Base-by-base conservation (phyloP, 2,329 filamentous ascomycete genomes). In the Tolypocladium tundrense region DNA sequence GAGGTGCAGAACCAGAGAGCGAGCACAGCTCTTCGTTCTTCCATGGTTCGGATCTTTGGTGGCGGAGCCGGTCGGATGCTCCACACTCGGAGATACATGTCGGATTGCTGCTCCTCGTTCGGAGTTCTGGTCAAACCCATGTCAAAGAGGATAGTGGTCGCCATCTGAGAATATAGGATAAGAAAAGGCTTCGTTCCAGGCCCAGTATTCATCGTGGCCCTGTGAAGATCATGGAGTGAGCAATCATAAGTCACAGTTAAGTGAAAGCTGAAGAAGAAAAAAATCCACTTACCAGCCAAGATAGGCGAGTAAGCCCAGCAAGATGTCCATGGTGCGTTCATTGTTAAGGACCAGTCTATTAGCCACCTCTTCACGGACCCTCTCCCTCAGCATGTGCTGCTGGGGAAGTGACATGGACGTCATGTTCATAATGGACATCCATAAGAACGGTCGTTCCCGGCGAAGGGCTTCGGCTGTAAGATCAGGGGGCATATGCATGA, bases 261-360 rank as follows among this genome's bases (percentile, higher is more conserved):
- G 51, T 11, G 4, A 33, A 19, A 2, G 3, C 1, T 19, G 8
- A 35, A 6, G 27, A 16, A 24, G 40, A 13, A n/a, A n/a, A 21
- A 24, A 33, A 39, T 21, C 2, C 16, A 56, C 58, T 33, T 42
- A 62, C 54, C 56, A 55, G 33, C 43, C 40, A 3, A 59, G n/a
- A 39, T 51, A 57, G 13, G 43, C 71, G 19, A 85, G 63, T 4
- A 83, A 59, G 0, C 80, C 81, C 13, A 79, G 70, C 2, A 85
- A 68, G 13, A 84, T 61, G 60, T 85, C 82, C 43, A 83, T 68
- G 53, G 67, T 75, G 55, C 76, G 74, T 57, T 82, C 79, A n/a
- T 73, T 69, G 11, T 78, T 72, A 14, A 81, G 59, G 8, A 83
- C 63, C 33, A 81, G 68, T 57, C 73, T 74, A n/a, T 75, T 70